Evolutionary conservation across 768 basidiomycete genomes (phyloP), one percentile per base, ranked within the genome.

Genomic region (Clitopilus hobsonii): DNA sequence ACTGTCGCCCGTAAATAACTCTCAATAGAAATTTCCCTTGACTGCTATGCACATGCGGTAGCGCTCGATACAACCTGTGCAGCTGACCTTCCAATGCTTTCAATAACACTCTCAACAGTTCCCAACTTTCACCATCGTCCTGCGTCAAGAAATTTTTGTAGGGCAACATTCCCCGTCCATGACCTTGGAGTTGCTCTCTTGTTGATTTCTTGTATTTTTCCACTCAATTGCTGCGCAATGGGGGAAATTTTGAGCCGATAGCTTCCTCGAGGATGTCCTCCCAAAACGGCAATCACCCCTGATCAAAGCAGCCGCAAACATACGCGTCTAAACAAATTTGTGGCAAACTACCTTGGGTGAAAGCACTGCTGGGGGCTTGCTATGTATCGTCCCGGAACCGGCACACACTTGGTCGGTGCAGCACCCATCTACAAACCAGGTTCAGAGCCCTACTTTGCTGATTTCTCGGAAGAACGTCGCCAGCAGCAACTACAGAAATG

Each of bases 391-490:
- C 41, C 41, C 22, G 55, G 55, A 25, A 54, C 48, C 38, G 56
- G 54, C 48, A 56, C 61, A 53, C 58, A 50, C 16, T 61, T 41
- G 59, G 80, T 78, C 16, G 72, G 76, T 56, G 76, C 84, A 49
- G 82, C 86, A 38, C 94, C 94, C 29, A 70, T 94, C 59, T 94
- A 86, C 69, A 81, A 88, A 10, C 81, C 86, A n/a, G 92, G 92
- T 30, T 88, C 86, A 70, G 94, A 94, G 66, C 91, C 90, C 29
- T 78, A 94, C 38, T 94, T 94, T 11, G 84, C 90, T 32, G 94
- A 94, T 16, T 68, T 88, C 56, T 84, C 86, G 2, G 86, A 91
- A 62, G 89, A 93, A 49, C 94, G 97, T 65, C 77, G 89, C 22
- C 75, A 73, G 8, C 48, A 70, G 82, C 52, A 67, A 83, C n/a